Evolutionary conservation across 768 basidiomycete genomes (phyloP), one percentile per base, ranked within the genome.

Genomic region (Lentinula sp.): DNA sequence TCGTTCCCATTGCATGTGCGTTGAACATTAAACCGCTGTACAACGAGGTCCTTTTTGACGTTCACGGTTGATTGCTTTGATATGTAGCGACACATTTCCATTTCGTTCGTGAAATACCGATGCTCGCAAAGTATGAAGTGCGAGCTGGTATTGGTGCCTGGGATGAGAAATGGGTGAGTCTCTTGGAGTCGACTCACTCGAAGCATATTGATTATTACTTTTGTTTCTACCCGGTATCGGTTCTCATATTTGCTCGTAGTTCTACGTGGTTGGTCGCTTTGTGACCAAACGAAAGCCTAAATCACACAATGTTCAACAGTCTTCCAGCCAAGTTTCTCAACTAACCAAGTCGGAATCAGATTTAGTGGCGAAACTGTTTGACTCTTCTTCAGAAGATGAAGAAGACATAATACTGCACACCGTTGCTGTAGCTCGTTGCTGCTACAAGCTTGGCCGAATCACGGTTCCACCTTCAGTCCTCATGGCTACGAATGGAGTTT

Each of bases 91-190:
- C 88, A 0, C 83, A 90, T 67, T 89, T 80, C 68, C 76, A 81
- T 63, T 91, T 88, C 70, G 72, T 90, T 48, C 81, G 81, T 15
- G 90, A 92, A 71, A 89, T 92, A 23, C 81, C 87, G 0, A 83
- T 86, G 57, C 71, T 88, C 6, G 67, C 78, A 8, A 70, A 72
- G 1, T 91, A 87, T 64, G 87, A 91, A 71, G 77, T 91, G 9
- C 76, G 85, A 43, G 67, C 82, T 10, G 76, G 69, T 23, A 71
- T 90, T 2, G 85, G 74, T 10, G 74, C 79, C 5, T 92, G 90
- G 90, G 89, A 90, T 57, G 73, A 85, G 37, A 92, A 92, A 81
- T 91, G 90, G 90, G 89, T 88, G 65, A 50, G 83, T 72, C 6
- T 10, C 10, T 39, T 39, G 1, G 9, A 39, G 37, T 13, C 37